Base-by-base conservation (phyloP, 2,329 filamentous ascomycete genomes). In the Coniochaeta ligniaria region DNA sequence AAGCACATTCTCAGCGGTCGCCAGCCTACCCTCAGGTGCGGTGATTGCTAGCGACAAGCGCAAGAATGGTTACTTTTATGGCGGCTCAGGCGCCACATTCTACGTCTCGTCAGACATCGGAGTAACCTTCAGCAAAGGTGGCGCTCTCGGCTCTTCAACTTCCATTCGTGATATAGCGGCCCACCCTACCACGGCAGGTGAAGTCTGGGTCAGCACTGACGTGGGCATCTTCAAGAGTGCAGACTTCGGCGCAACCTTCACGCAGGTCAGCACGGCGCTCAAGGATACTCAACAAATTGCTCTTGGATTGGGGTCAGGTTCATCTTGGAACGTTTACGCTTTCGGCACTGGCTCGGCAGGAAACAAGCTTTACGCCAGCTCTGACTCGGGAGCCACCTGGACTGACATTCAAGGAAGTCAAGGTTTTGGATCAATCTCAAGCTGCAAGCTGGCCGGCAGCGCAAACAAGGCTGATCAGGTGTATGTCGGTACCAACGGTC, bases 131-230 rank as follows among this genome's bases (percentile, higher is more conserved):
- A 65, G 73, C 4, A 68, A 72, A 8, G 72, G 64, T 0, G 72
- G 74, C 0, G 66, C 73, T 0, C 68, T 82, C 0, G 72, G 69
- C 3, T 72, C 72, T n/a, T 76, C 74, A 3, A 75, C 71, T 2
- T 68, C 73, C 20, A 73, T 88, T 60, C 84, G 84, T 43, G 78
- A 80, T 36, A 77, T 89, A 11, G 82, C 81, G 17, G 77, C 76
- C 0, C 78, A 87, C 63, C 84, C 85, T 0, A 76, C 79, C 6
- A 75, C 76, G 12, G 82, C 83, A 0, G 86, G 88, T 14, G 82
- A 86, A 56, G 78, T 90, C 56, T 83, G 79, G 70, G 82, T 82
- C 1, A 83, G 82, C 1, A 84, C 83, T 0, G 75, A 84, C 59
- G 71, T 66, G 0, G 83, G 83, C 6, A 70, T 86, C 56, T 85